These are phyloP conservation scores for Sarocladium kiliense DNA, from an alignment of 2,329 filamentous ascomycete genomes.

Conservation along the genomic window DNA sequence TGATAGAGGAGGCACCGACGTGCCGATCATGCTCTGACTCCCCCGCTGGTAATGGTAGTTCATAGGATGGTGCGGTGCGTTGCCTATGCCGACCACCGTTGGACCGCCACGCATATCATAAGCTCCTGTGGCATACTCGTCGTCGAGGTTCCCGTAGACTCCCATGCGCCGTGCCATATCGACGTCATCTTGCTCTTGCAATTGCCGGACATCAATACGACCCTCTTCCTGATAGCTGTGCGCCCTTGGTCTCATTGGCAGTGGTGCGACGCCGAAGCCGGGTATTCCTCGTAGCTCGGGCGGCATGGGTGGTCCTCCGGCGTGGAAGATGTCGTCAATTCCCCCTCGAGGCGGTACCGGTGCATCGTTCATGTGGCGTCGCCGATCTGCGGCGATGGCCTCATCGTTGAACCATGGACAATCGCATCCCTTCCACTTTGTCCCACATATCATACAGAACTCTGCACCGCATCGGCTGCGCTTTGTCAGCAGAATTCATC, in stretches of 20 bases:
- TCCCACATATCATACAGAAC: constrained; percentile 82
- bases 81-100: constrained; percentile 36
- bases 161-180: constrained; percentile 32
- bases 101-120: constrained; percentile 26
- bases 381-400: constrained; percentile 44
- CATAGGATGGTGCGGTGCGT: constrained; percentile 49
- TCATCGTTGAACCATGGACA: constrained; percentile 74
- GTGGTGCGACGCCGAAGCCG: constrained; percentile 13
- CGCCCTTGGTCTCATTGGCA: constrained; percentile 18
- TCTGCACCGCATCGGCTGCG: constrained; percentile 69
- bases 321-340: constrained; percentile 14
- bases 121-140: constrained; percentile 12
- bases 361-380: constrained; percentile 48
- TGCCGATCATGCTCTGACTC: constrained; percentile 15
- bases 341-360: constrained; percentile 25
- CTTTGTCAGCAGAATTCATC: neutral
- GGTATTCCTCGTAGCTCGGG: constrained; percentile 20
- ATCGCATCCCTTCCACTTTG: constrained; percentile 77
- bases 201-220: constrained; percentile 32
- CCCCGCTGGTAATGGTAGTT: constrained; percentile 14
- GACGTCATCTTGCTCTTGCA: constrained; percentile 43
- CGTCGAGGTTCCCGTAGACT: constrained; percentile 26
- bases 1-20: neutral
- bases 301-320: constrained; percentile 22
- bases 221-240: constrained; percentile 40